A percentile compares a stretch with the other conserved stretches of the same genome.
phyloP scores from a whole-genome alignment of 495 filamentous ascomycete genomes.

The Mytilinidion resinicola region DNA sequence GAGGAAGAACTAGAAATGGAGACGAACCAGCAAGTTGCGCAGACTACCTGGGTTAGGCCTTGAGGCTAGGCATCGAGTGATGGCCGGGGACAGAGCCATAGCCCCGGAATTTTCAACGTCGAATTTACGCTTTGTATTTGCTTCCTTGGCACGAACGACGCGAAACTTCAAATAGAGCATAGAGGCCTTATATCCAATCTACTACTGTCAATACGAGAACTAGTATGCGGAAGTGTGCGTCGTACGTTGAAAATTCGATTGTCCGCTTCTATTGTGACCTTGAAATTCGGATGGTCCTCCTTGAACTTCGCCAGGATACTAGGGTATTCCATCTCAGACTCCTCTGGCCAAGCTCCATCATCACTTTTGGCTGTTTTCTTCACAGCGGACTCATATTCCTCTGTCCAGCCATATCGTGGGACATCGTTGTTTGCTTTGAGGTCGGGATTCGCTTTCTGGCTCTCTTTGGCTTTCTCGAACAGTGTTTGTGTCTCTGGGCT shows the following conservation, averaged over 20 bases:
- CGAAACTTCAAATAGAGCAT: conserved; percentile 14
- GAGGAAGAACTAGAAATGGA: not conserved
- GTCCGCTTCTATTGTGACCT: conserved; percentile 9
- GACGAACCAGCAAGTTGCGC: conserved; percentile 24
- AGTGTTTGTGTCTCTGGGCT: conserved; percentile 13
- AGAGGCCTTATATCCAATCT: conserved; percentile 13
- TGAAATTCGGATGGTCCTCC: conserved; percentile 9
- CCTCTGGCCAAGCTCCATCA: not conserved
- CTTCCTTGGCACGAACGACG: conserved; percentile 12
- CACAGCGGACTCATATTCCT: conserved; percentile 2
- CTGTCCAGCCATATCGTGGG: conserved; percentile 21
- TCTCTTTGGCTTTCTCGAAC: conserved; percentile 15
- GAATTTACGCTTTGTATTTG: conserved; percentile 16
- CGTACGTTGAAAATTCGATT: conserved; percentile 10
- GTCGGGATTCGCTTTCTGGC: conserved; percentile 9
- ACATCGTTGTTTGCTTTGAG: conserved; percentile 8
- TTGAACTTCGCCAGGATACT: conserved; percentile 9
- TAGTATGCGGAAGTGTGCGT: not conserved
- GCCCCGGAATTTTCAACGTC: conserved; percentile 24
- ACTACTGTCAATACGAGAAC: not conserved
- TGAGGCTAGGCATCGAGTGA: conserved; percentile 24
- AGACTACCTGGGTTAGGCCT: conserved; percentile 19
- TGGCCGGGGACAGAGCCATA: conserved; percentile 4
- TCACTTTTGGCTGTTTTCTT: not conserved
- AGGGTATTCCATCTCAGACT: conserved; percentile 4